Percentiles rank a stretch among this genome's conserved stretches.
These are phyloP conservation scores for Chrysoporthe austroafricana DNA, from an alignment of 2,329 filamentous ascomycete species.

Conservation along the genomic window DNA sequence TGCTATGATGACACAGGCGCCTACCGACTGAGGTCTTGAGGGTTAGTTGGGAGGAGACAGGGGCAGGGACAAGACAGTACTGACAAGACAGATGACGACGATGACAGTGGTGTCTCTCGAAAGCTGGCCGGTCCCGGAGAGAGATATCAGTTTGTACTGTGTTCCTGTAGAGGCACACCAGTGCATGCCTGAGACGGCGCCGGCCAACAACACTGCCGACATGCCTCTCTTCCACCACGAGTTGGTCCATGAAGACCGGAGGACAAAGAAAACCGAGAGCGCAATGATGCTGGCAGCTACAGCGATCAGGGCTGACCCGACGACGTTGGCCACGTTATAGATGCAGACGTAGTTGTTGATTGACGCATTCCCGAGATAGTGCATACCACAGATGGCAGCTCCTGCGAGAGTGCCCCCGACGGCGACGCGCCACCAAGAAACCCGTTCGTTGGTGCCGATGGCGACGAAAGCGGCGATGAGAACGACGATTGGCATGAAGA, in stretches of 20 bases:
- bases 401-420: conserved; percentile 73
- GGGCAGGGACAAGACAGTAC: conserved; percentile 34
- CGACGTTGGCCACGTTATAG: conserved; percentile 63
- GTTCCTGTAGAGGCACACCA: conserved; percentile 80
- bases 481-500: conserved; percentile 78
- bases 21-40: conserved; percentile 54
- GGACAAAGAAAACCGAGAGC: conserved; percentile 76
- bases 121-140: conserved; percentile 47
- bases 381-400: conserved; percentile 80
- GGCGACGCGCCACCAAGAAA: conserved; percentile 62
- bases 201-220: conserved; percentile 70
- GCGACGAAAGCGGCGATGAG: conserved; percentile 73
- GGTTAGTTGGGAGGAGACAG: not conserved
- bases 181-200: conserved; percentile 84
- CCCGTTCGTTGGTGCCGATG: conserved; percentile 60
- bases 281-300: conserved; percentile 71
- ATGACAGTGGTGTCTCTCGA: conserved; percentile 71
- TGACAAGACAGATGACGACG: conserved; percentile 72
- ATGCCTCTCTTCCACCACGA: conserved; percentile 74
- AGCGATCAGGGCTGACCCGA: conserved; percentile 73
- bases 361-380: conserved; percentile 84
- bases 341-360: conserved; percentile 75
- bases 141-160: conserved; percentile 60
- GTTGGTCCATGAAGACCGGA: conserved; percentile 76
- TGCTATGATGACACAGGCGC: conserved; percentile 64